These are phyloP conservation scores for Populus deltoides DNA, from an alignment of 345 rosid species.

Conservation along the genomic window DNA sequence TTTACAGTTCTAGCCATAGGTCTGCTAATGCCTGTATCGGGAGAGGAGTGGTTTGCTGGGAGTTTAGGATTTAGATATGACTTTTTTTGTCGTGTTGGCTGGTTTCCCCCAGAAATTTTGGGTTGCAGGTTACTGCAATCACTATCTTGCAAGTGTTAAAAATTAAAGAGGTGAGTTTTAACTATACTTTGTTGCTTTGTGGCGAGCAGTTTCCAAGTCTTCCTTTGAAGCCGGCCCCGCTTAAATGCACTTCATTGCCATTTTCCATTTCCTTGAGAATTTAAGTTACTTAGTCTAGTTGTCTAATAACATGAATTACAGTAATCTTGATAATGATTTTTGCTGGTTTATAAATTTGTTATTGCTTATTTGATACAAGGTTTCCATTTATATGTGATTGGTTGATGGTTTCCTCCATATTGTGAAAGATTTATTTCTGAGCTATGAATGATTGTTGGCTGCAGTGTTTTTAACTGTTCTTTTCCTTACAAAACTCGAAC, in stretches of 20 bases:
- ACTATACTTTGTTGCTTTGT: background rate
- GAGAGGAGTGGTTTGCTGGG: background rate
- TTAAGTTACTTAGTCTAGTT: background rate
- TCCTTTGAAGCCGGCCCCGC: background rate
- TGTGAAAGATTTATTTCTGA: background rate
- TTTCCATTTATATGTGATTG: background rate
- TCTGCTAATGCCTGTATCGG: background rate
- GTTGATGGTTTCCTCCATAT: background rate
- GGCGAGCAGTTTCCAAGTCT: background rate
- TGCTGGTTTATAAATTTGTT: background rate
- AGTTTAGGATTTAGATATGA: background rate
- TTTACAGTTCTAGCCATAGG: background rate
- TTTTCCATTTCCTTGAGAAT: background rate
- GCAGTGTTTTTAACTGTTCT: no score
- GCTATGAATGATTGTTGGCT: background rate
- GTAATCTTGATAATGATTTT: no score
- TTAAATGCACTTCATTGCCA: background rate
- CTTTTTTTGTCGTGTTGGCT: background rate
- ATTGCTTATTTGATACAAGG: background rate
- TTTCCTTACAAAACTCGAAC: background rate
- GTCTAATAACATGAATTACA: background rate
- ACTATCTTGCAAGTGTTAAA: background rate
- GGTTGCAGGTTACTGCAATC: background rate
- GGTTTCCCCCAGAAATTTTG: background rate
- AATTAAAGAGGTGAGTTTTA: background rate